Evolutionary conservation across 306 rosid species (phyloP).

Genomic region (Lupinus albus): DNA sequence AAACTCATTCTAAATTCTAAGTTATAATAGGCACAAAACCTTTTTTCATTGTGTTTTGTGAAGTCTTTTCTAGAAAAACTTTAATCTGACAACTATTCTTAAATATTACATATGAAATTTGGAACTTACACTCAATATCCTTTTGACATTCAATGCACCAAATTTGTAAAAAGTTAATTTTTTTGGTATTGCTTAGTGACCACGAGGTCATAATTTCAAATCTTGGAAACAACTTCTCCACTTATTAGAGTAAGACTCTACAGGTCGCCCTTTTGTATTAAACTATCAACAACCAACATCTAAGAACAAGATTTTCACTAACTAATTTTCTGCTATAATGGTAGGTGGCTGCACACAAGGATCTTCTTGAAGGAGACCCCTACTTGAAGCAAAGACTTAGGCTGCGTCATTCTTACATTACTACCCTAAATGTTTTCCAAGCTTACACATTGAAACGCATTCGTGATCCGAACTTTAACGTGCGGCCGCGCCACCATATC

Average conservation of each 20-base stretch:
- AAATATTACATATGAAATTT: too few species aligned
- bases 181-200: too few species aligned
- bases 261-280: too few species aligned
- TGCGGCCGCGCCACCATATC: slow-evolving; percentile 54
- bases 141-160: background rate
- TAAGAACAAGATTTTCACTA: background rate
- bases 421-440: slow-evolving; percentile 92
- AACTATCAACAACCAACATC: background rate
- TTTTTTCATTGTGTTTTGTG: too few species aligned
- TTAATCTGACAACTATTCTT: too few species aligned
- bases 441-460: slow-evolving; percentile 93
- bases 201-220: too few species aligned
- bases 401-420: slow-evolving; percentile 85
- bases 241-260: too few species aligned
- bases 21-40: background rate
- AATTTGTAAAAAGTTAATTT: background rate
- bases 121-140: background rate
- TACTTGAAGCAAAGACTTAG: slow-evolving; percentile 93
- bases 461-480: slow-evolving; percentile 68
- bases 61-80: too few species aligned
- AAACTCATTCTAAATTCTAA: slow-evolving; percentile 24
- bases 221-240: too few species aligned
- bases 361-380: slow-evolving; percentile 92
- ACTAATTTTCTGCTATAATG: slow-evolving; percentile 30
- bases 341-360: slow-evolving; percentile 93